A percentile compares a stretch with the other conserved stretches of the same genome.
Evolutionary conservation across 139 green algal species (phyloP).

Genomic region (Micractinium conductrix): DNA sequence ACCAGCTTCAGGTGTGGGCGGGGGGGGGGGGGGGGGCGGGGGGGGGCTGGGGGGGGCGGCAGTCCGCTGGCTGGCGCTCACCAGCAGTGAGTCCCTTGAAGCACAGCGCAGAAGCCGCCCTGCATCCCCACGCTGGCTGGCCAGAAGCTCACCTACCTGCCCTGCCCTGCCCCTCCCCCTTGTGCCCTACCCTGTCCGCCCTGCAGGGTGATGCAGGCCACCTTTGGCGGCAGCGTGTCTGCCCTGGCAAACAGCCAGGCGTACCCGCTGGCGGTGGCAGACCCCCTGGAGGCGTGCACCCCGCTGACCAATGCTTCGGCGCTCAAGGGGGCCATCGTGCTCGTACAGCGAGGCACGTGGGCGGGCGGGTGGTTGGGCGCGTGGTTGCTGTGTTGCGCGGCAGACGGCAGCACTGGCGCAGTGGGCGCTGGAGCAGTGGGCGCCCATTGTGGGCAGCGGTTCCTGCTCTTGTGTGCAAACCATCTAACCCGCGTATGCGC

Average conservation of each 20-base stretch:
- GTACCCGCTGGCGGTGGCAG: conserved; percentile 27
- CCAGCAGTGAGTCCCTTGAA: too few relatives aligned
- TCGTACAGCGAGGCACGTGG: conserved; percentile 55
- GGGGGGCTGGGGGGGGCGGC: not conserved
- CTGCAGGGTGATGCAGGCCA: conserved; percentile 42
- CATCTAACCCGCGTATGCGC: too few relatives aligned
- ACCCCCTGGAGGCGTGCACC: conserved; percentile 47
- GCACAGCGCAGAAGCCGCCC: too few relatives aligned
- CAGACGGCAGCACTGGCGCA: too few relatives aligned
- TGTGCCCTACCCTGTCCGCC: not conserved
- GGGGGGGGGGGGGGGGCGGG: not conserved
- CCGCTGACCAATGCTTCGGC: conserved; percentile 32
- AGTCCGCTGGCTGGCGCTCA: not conserved
- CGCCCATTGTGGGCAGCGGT: too few relatives aligned
- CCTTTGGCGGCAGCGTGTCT: conserved; percentile 31
- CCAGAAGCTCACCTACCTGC: too few relatives aligned
- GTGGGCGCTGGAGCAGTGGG: too few relatives aligned
- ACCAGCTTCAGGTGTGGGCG: not conserved
- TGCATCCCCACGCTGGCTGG: too few relatives aligned
- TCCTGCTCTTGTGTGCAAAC: too few relatives aligned
- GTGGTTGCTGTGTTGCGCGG: too few relatives aligned
- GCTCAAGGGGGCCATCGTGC: conserved; percentile 58
- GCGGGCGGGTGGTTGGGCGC: not conserved
- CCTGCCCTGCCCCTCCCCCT: not conserved
- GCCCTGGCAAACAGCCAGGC: conserved; percentile 2